Conservation (phyloP, 768 basidiomycete genomes). For the Tubosaeta sp. region DNA sequence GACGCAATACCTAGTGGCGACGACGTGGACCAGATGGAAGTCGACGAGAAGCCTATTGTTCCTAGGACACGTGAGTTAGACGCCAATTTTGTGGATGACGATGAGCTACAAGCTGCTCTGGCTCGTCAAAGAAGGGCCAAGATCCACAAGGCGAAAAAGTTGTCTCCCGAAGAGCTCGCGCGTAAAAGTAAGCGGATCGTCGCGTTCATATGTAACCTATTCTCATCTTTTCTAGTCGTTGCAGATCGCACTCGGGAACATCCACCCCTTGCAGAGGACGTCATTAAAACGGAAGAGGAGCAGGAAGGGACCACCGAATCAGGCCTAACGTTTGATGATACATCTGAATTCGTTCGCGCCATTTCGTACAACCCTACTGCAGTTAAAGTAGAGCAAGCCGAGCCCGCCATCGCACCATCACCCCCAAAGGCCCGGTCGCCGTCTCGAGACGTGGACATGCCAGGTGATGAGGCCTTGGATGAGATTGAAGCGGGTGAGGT, state of each 20-base stretch:
- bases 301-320: constrained; percentile 35
- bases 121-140: constrained; percentile 82
- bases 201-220: background rate
- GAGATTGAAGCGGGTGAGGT: constrained; percentile 84
- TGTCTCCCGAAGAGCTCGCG: constrained; percentile 80
- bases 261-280: constrained; percentile 34
- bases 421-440: constrained; percentile 35
- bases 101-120: constrained; percentile 92
- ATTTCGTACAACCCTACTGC: constrained; percentile 63
- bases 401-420: constrained; percentile 25
- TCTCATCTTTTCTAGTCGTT: constrained; percentile 45
- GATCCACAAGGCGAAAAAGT: constrained; percentile 68
- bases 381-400: constrained; percentile 46
- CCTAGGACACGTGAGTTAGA: constrained; percentile 71
- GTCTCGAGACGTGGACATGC: constrained; percentile 54
- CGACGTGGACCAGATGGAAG: constrained; percentile 55
- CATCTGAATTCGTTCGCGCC: constrained; percentile 91
- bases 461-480: constrained; percentile 58
- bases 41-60: constrained; percentile 70
- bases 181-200: constrained; percentile 52
- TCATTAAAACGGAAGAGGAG: constrained; percentile 44
- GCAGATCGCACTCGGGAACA: constrained; percentile 56
- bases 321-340: constrained; percentile 90
- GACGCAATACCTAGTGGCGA: constrained; percentile 33
- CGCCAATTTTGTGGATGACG: constrained; percentile 94